Evolutionary conservation across 1,284 basidiomycete genomes (phyloP), one percentile per base, ranked within the genome.

Genomic region (Ceratobasidium sp.): DNA sequence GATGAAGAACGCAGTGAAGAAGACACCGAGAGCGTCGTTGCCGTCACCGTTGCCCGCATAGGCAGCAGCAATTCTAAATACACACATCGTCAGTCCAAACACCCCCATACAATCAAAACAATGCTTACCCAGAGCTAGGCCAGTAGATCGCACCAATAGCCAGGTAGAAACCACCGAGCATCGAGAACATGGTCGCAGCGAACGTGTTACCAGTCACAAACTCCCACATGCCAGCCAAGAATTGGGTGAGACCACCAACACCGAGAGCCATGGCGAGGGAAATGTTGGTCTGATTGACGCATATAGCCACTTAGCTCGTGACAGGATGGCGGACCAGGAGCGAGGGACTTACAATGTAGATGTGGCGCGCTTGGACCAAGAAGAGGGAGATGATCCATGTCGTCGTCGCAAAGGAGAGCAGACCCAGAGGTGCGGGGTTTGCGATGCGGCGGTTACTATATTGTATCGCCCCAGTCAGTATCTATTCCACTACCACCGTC

Each of bases 201-300:
- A 85, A 85, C 0, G 83, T 85, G 79, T 84, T 83, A 22, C 82
- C 81, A 24, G 79, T 75, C 1, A 81, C 81, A 74, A 81, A 80
- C 65, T 84, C 82, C 83, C 83, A 84, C 80, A 84, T 83, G 9
- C 83, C 84, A 1, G 83, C 83, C n/a, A 84, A 78, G 68, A 84
- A 79, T 77, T 84, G 84, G 9, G 80, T 81, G 14, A 83, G 63
- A 69, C 84, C 84, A 56, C 83, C 82, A 27, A 72, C 68, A 31
- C 59, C 71, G 22, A 77, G 74, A 19, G 78, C 79, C 37, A 79
- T 76, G 51, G 79, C 79, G 19, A 81, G 78, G 68, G 82, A 80
- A 63, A 83, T 76, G 76, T 82, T 83, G 29, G 81, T 81, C 37
- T 51, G 66, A n/a, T n/a, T 29, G 2, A 29, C 34, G 51, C 64